Base-by-base conservation (phyloP, 257 asterid genomes). In the Fraxinus pennsylvanica region DNA sequence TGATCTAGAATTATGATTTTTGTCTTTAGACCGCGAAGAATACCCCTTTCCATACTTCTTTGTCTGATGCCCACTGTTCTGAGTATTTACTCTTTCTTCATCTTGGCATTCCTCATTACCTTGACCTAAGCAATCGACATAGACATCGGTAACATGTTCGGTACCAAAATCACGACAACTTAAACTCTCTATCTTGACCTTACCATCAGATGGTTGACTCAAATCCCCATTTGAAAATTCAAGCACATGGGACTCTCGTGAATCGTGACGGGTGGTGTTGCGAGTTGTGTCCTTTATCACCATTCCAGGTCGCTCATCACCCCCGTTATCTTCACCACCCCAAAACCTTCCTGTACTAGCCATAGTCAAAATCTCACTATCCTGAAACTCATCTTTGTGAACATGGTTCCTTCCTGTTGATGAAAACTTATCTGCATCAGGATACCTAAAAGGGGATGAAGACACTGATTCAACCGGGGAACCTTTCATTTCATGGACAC, bases 391-490 rank as follows among this genome's bases (percentile, higher is more conserved):
- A 13, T 84, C 87, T 81, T 84, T 85, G 57, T 80, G 85, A 17
- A 70, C 84, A 33, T 80, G 78, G 65, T 79, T 85, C 84, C 82
- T 91, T 79, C 82, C 84, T 38, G 84, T 45, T 63, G 88, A 84
- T 68, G 89, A 35, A 76, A 83, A 73, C 81, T 86, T 89, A 77
- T 90, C 97, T 50, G 74, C 78, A 67, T 71, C 82, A 27, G 87
- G 66, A 73, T 80, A 74, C 83, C 92, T 88, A 78, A 88, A 82
- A 84, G 99, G 99, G 79, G 99, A 96, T 50, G 98, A 96, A 76
- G 99, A 94, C 74, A 94, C 98, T 50, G 99, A 96, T 83, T 91
- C 99, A 54, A 92, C 97, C 0, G 98, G 99, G 61, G 98, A 96
- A 80, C 90, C 96, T 82, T 90, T 96, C 82, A 82, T 84, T 82